These are phyloP conservation scores for Psilocybe azurescens DNA, from an alignment of 768 basidiomycete genomes.

Conservation along the genomic window DNA sequence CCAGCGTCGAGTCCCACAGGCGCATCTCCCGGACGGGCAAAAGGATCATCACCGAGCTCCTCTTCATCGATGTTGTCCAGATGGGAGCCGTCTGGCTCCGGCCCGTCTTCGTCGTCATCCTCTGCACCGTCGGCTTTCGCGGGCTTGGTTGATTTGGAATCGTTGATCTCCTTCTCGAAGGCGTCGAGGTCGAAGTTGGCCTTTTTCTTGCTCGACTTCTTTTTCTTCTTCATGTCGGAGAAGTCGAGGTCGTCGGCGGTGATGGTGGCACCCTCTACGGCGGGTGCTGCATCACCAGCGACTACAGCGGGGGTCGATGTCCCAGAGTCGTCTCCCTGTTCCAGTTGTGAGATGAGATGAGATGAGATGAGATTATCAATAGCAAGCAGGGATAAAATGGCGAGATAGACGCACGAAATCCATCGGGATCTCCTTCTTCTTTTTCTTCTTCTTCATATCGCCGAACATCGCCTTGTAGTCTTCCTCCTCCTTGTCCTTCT, in stretches of 20 bases:
- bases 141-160: conserved; percentile 62
- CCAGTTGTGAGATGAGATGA: conserved; percentile 1
- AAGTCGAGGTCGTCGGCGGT: conserved; percentile 87
- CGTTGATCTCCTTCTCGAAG: conserved; percentile 90
- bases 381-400: background rate
- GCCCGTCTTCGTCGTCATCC: conserved; percentile 58
- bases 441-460: conserved; percentile 91
- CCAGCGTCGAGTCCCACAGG: conserved; percentile 73
- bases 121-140: conserved; percentile 47
- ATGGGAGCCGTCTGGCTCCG: conserved; percentile 62
- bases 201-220: conserved; percentile 88
- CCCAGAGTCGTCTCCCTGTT: conserved; percentile 69
- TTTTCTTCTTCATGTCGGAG: conserved; percentile 97
- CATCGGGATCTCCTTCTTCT: conserved; percentile 89
- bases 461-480: conserved; percentile 87
- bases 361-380: background rate
- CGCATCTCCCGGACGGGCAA: conserved; percentile 60
- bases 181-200: conserved; percentile 89
- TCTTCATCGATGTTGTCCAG: conserved; percentile 76
- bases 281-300: conserved; percentile 40
- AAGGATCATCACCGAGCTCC: conserved; percentile 90
- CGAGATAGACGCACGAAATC: conserved; percentile 62
- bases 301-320: conserved; percentile 56
- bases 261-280: conserved; percentile 43
- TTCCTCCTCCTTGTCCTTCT: conserved; percentile 67